A percentile compares a stretch with the other conserved stretches of the same genome.
These are phyloP conservation scores for Lyophyllum semitale DNA, from an alignment of 768 basidiomycete genomes.

Conservation along the genomic window DNA sequence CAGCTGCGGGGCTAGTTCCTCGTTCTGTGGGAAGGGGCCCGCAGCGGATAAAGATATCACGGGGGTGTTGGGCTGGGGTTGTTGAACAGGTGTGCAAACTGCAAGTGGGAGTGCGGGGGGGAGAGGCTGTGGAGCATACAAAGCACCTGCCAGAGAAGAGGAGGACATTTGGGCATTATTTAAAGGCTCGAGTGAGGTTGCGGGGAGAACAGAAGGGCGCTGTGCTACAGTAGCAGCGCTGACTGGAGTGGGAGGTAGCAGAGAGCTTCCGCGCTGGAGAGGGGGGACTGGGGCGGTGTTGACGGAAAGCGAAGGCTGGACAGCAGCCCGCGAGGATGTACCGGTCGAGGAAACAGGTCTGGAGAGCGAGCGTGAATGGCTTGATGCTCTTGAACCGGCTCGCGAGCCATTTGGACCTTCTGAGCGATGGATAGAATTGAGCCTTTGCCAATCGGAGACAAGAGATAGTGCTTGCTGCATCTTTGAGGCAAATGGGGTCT, in stretches of 20 bases:
- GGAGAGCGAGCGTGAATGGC: not conserved
- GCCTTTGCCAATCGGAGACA: not conserved
- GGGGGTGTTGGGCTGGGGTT: not conserved
- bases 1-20: not conserved
- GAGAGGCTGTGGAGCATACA: not conserved
- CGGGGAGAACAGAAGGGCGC: not conserved
- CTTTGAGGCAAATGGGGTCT: not conserved
- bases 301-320: constrained; percentile 6
- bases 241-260: constrained; percentile 4
- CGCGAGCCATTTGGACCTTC: constrained; percentile 1
- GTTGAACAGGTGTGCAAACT: not conserved
- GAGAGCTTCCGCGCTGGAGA: not conserved
- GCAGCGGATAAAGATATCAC: not conserved
- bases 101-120: not conserved
- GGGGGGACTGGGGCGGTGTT: not conserved
- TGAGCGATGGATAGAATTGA: not conserved
- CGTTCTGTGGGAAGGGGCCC: not conserved
- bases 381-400: constrained; percentile 1
- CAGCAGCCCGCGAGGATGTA: not conserved
- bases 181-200: not conserved
- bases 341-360: not conserved
- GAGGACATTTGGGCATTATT: not conserved
- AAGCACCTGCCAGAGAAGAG: not conserved
- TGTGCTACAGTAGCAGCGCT: constrained; percentile 6
- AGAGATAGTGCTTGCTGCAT: not conserved